Conservation (phyloP, 805 yeast species). For the Candida germanica region DNA sequence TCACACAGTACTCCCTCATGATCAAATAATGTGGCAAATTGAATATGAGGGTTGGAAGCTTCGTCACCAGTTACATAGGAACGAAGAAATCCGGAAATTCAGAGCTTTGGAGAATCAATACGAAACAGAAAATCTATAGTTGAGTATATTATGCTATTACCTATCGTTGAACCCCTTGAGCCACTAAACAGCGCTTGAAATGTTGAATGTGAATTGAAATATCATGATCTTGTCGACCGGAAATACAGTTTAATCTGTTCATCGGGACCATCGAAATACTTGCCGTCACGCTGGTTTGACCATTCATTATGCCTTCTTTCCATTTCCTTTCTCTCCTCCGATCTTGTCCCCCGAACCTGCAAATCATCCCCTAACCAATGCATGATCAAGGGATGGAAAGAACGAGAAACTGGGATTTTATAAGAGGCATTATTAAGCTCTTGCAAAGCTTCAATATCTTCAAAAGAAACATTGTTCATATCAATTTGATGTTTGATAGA, state of each 20-base stretch:
- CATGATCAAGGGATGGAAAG: constrained; percentile 71
- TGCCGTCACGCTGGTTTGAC: constrained; percentile 41
- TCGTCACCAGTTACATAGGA: constrained; percentile 18
- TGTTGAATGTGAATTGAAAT: not conserved
- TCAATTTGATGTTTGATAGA: constrained; percentile 37
- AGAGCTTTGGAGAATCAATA: constrained; percentile 24
- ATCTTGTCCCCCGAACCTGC: constrained; percentile 52
- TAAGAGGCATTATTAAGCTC: constrained; percentile 14
- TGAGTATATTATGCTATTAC: not conserved
- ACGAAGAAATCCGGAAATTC: constrained; percentile 24
- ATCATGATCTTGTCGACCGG: constrained; percentile 41
- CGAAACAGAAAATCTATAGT: not conserved
- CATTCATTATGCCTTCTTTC: constrained; percentile 53
- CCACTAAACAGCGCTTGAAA: not conserved
- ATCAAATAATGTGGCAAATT: constrained; percentile 17
- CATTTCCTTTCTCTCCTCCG: constrained; percentile 38
- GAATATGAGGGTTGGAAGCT: constrained; percentile 32
- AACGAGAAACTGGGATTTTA: constrained; percentile 42
- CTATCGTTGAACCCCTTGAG: not conserved
- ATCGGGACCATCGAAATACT: constrained; percentile 44
- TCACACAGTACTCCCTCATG: constrained; percentile 2
- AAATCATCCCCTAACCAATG: constrained; percentile 61
- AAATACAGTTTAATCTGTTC: constrained; percentile 48
- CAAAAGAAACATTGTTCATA: constrained; percentile 26
- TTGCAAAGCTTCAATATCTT: constrained; percentile 14